Evolutionary conservation across 345 rosid genomes (phyloP).

Genomic region (Arabis hirsuta): DNA sequence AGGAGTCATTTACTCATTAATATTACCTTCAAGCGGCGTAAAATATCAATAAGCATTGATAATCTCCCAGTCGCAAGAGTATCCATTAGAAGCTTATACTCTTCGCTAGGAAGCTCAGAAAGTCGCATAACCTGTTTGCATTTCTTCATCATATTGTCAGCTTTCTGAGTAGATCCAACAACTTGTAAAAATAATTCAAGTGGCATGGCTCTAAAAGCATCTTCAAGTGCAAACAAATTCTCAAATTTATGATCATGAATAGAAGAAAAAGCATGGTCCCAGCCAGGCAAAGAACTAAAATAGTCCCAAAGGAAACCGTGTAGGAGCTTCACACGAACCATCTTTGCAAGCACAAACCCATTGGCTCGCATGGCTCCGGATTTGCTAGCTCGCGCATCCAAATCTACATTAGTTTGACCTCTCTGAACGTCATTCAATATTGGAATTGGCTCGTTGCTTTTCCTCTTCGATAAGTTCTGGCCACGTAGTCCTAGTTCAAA

Average conservation of each 20-base stretch:
- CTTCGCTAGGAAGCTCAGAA: constrained; percentile 70
- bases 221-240: constrained; percentile 71
- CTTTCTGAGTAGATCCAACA: constrained; percentile 70
- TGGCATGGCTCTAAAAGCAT: constrained; percentile 78
- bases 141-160: constrained; percentile 76
- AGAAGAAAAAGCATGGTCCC: constrained; percentile 56
- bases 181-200: constrained; percentile 86
- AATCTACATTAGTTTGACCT: constrained; percentile 51
- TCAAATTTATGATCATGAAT: constrained; percentile 48
- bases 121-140: constrained; percentile 74
- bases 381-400: constrained; percentile 56
- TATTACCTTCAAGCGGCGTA: constrained; percentile 85
- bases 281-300: constrained; percentile 55
- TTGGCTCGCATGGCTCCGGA: constrained; percentile 88
- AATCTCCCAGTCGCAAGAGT: constrained; percentile 84
- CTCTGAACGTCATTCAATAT: constrained; percentile 73
- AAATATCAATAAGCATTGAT: constrained; percentile 75
- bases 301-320: constrained; percentile 85
- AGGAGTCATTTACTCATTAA: neutral
- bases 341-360: constrained; percentile 93
- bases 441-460: constrained; percentile 61
- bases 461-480: constrained; percentile 59
- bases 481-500: constrained; percentile 81
- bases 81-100: constrained; percentile 77
- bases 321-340: constrained; percentile 86